phyloP scores from a whole-genome alignment of 352 stramenopile species.

The Globisporangium takayamanum region DNA sequence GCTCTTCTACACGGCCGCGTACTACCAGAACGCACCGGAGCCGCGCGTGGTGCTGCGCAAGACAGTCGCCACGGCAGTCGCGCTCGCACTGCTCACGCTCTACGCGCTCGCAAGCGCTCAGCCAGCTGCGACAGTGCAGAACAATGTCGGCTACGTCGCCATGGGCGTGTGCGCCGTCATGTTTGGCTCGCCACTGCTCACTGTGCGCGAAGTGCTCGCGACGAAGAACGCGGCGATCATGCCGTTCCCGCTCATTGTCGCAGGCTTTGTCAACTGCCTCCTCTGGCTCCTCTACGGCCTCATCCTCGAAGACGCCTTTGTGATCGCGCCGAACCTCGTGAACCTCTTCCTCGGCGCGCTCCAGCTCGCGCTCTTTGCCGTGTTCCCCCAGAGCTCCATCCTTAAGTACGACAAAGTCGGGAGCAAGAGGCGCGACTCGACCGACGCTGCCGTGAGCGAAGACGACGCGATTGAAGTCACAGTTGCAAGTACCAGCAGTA shows the following conservation, averaged over 20 bases:
- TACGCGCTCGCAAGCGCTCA: conserved; percentile 27
- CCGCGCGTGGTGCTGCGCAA: conserved; percentile 17
- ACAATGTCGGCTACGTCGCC: conserved; percentile 44
- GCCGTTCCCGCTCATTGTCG: conserved; percentile 42
- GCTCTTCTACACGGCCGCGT: conserved; percentile 40
- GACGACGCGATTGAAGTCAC: conserved; percentile 2
- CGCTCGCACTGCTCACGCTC: conserved; percentile 28
- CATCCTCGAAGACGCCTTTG: conserved; percentile 40
- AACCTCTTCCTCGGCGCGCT: conserved; percentile 51
- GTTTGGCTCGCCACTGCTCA: conserved; percentile 49
- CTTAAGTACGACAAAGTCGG: conserved; percentile 23
- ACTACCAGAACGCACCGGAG: conserved; percentile 21
- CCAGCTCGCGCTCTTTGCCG: conserved; percentile 44
- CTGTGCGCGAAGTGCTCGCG: conserved; percentile 41
- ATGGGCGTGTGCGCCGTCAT: conserved; percentile 55
- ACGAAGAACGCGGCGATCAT: conserved; percentile 34
- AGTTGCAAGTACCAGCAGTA: not conserved
- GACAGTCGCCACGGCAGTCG: conserved; percentile 15
- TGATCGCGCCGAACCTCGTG: conserved; percentile 52
- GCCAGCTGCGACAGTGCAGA: conserved; percentile 19
- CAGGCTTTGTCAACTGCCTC: conserved; percentile 37
- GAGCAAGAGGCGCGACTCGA: conserved; percentile 2
- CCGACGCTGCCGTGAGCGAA: not conserved
- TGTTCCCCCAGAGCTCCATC: conserved; percentile 16
- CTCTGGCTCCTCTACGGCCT: conserved; percentile 54